A percentile compares a stretch with the other conserved stretches of the same genome.
Evolutionary conservation across 176 grass and related monocot species (phyloP).

Genomic region (Aegilops bicornis): DNA sequence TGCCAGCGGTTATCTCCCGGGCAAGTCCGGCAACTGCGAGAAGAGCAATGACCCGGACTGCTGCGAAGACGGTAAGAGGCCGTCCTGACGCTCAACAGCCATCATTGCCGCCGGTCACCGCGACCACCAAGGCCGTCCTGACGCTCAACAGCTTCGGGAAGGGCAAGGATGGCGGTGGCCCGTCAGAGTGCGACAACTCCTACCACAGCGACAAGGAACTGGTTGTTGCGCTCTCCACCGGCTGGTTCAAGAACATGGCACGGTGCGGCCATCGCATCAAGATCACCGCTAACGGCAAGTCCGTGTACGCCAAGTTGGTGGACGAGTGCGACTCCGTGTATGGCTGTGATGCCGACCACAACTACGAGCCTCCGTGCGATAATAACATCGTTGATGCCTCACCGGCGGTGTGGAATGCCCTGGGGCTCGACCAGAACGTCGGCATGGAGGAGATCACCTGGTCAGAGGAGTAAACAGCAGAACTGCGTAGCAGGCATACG

Average conservation of each 20-base stretch:
- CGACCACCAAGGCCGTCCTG: conserved; percentile 35
- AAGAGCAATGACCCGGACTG: conserved; percentile 44
- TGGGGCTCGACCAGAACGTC: conserved; percentile 34
- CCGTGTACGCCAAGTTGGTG: conserved; percentile 47
- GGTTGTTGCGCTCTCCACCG: conserved; percentile 50
- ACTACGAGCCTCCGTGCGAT: conserved; percentile 45
- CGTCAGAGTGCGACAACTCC: conserved; percentile 44
- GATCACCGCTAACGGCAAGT: conserved; percentile 35
- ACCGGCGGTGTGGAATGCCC: conserved; percentile 44
- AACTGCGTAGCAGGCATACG: neutral
- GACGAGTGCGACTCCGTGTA: conserved; percentile 70
- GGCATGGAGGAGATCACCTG: conserved; percentile 32
- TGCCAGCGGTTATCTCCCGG: conserved; percentile 44
- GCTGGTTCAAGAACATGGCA: conserved; percentile 35
- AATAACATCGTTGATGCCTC: conserved; percentile 47
- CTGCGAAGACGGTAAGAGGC: conserved; percentile 50
- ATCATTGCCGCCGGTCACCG: conserved; percentile 34
- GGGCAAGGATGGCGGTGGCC: conserved; percentile 51
- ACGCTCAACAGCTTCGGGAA: conserved; percentile 55
- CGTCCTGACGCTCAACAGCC: conserved; percentile 26
- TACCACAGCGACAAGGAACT: conserved; percentile 45
- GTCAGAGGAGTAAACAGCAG: conserved; percentile 8
- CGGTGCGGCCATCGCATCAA: conserved; percentile 44
- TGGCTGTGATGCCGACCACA: conserved; percentile 42
- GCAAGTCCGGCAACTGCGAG: conserved; percentile 43